Evolutionary conservation across 352 stramenopile species (phyloP), one percentile per base, ranked within the genome.

Genomic region (Phytopythium chamaehyphon): DNA sequence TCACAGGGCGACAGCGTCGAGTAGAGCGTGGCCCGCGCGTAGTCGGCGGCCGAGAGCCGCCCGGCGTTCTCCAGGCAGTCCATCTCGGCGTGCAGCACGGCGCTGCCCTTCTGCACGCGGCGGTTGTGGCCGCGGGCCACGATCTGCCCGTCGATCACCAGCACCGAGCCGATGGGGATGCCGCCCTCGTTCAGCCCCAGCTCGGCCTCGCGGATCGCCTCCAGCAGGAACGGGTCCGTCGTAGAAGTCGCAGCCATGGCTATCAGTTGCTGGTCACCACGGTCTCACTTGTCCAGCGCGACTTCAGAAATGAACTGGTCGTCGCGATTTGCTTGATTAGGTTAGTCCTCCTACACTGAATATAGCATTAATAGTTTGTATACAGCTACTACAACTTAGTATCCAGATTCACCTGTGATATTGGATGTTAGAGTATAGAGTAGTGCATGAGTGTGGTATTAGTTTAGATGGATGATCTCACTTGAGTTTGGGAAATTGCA

Each of bases 71-170:
- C 67, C 26, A 76, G 54, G 45, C 62, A 71, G 56, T 73, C 63
- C 57, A 70, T 76, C 40, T 76, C 67, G 42, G 58, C 67, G 62
- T 76, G 67, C 22, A 71, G 50, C 47, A 73, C 62, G 43, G 60
- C 55, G 44, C 59, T 70, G 47, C 60, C 56, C 26, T 61, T 54
- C 53, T 76, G 67, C 24, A 76, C 67, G 51, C 64, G 62, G 33
- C 56, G 62, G 50, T 76, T 76, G 56, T 71, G 63, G 24, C 67
- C 67, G n/a, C 55, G 60, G 19, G 52, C 62, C 40, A 71, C 59
- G 38, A 76, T 66, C 28, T 61, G 46, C 38, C 54, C 64, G 44
- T 73, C 61, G 37, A 69, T 47, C 21, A 65, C 61, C 19, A 69
- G 61, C 47, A 69, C 61, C 3, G 64, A 68, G 39, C 64, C 68